Evolutionary conservation across 495 filamentous ascomycete genomes (phyloP).

Genomic region (Lasiosphaeriaceae sp.): DNA sequence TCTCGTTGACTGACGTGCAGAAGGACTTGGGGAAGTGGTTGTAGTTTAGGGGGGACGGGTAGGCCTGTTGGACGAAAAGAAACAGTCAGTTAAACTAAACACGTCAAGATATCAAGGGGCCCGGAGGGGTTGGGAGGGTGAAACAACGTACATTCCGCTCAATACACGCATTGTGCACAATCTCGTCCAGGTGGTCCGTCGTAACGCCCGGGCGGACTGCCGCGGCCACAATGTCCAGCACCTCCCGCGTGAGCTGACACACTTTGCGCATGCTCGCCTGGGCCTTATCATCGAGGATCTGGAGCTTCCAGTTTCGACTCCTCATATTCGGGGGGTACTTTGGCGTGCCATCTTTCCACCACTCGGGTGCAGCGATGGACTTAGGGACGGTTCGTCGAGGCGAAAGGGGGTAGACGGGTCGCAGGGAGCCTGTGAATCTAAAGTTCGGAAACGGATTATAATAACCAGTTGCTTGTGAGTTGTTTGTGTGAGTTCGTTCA

Average conservation of each 20-base stretch:
- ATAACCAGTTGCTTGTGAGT: neutral
- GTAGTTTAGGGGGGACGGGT: conserved; percentile 1
- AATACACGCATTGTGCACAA: neutral
- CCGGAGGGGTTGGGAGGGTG: neutral
- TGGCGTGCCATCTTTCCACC: neutral
- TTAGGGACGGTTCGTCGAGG: neutral
- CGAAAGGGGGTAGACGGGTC: neutral
- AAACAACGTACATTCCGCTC: neutral
- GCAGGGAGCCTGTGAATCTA: neutral
- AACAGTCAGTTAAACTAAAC: no score
- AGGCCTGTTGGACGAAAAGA: neutral
- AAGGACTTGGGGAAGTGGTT: neutral
- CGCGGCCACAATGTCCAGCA: neutral
- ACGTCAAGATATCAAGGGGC: no score
- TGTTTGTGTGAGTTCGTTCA: neutral
- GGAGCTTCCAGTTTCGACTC: neutral
- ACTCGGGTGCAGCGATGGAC: neutral
- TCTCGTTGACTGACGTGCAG: neutral
- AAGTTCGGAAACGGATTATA: neutral
- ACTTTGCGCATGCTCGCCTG: neutral
- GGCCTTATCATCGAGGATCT: neutral
- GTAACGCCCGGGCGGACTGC: neutral
- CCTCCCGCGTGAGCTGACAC: neutral
- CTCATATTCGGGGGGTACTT: neutral
- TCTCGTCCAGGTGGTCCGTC: neutral